phyloP scores from a whole-genome alignment of 2,329 filamentous ascomycete genomes.

The Aphanoascus verrucosus region DNA sequence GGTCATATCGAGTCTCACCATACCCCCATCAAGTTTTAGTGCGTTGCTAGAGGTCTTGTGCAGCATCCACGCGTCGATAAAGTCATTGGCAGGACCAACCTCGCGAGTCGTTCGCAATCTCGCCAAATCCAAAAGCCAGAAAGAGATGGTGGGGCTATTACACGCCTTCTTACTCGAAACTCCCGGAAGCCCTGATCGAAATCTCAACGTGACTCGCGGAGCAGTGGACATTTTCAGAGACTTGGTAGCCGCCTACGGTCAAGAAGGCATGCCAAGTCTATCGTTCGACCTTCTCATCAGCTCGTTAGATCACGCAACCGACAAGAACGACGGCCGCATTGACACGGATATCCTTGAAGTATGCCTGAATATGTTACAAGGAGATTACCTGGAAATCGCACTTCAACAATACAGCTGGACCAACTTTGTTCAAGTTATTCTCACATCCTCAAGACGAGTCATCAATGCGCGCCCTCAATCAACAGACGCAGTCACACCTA shows the following conservation, averaged over 20 bases:
- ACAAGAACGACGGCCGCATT: conserved; percentile 30
- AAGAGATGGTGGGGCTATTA: conserved; percentile 31
- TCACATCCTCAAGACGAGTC: conserved; percentile 28
- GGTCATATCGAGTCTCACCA: conserved; percentile 32
- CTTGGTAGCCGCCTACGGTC: conserved; percentile 31
- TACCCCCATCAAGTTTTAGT: conserved; percentile 30
- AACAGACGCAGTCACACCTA: conserved; percentile 12
- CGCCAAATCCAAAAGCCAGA: conserved; percentile 30
- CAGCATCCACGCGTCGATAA: conserved; percentile 37
- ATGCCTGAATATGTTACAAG: conserved; percentile 32
- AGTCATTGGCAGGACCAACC: conserved; percentile 33
- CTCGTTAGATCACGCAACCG: conserved; percentile 26
- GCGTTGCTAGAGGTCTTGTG: conserved; percentile 34
- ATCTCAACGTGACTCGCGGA: conserved; percentile 33
- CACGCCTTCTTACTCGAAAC: conserved; percentile 29
- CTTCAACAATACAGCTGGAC: conserved; percentile 21
- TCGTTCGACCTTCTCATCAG: conserved; percentile 30
- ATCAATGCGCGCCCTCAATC: conserved; percentile 20
- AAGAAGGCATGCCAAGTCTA: conserved; percentile 30
- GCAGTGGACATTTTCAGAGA: conserved; percentile 34
- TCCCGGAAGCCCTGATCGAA: conserved; percentile 27
- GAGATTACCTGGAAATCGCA: conserved; percentile 26
- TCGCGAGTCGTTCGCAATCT: conserved; percentile 34
- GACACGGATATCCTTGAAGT: conserved; percentile 34
- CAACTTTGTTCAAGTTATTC: conserved; percentile 27